phyloP scores from a whole-genome alignment of 148 eudicot species.

The Diospyros lotus region DNA sequence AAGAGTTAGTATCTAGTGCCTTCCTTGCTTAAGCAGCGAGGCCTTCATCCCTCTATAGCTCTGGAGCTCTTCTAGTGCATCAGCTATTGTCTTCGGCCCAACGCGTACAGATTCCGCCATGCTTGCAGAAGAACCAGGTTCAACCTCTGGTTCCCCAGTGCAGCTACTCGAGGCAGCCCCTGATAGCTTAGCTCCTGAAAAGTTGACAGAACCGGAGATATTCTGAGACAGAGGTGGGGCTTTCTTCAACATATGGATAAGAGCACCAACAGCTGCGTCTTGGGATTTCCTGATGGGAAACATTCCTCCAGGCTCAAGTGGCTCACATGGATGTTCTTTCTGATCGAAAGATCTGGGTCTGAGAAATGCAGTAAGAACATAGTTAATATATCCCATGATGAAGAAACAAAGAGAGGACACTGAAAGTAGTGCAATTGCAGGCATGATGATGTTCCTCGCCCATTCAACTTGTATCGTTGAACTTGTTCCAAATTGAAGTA shows the following conservation, averaged over 20 bases:
- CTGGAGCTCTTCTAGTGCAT: constrained; percentile 72
- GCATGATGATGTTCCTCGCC: no score
- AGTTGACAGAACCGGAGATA: constrained; percentile 6
- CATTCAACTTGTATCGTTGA: no score
- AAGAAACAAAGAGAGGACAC: no score
- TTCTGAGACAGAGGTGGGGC: constrained; percentile 57
- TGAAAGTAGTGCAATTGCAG: no score
- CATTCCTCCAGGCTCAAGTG: constrained; percentile 29
- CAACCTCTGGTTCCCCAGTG: constrained; percentile 16
- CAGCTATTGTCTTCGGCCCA: constrained; percentile 53
- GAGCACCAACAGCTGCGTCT: constrained; percentile 51
- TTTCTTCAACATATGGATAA: constrained; percentile 51
- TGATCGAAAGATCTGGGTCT: constrained; percentile 27
- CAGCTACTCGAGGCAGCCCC: constrained; percentile 16
- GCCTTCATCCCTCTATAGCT: constrained; percentile 50
- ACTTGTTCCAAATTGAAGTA: no score
- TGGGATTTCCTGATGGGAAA: constrained; percentile 36
- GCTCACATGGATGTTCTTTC: constrained; percentile 31
- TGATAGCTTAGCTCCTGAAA: constrained; percentile 9
- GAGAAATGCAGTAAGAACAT: not conserved
- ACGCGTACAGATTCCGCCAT: constrained; percentile 27
- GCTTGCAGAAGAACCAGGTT: constrained; percentile 27
- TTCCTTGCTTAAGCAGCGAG: constrained; percentile 46
- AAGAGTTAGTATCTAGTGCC: constrained; percentile 24
- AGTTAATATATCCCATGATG: no score